A percentile compares a stretch with the other conserved stretches of the same genome.
Evolutionary conservation across 2,329 filamentous ascomycete genomes (phyloP).

Genomic region (Helotiales sp.): DNA sequence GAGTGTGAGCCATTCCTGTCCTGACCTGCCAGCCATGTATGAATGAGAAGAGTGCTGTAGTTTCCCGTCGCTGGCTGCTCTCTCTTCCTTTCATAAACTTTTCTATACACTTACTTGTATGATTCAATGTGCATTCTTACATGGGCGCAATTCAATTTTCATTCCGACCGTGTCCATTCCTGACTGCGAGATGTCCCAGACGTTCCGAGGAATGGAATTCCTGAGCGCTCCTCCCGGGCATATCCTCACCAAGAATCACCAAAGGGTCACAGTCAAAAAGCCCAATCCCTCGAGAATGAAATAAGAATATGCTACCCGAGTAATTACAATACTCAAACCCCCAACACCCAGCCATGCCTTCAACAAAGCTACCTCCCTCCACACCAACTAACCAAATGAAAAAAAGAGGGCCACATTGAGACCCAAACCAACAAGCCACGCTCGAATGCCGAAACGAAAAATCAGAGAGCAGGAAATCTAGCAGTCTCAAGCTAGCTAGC

Average conservation of each 20-base stretch:
- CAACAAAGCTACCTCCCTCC: conserved; percentile 21
- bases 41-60: too few relatives aligned
- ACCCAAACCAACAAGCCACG: conserved; percentile 10
- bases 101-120: too few relatives aligned
- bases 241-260: neutral
- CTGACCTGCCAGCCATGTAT: too few relatives aligned
- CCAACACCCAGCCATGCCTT: conserved; percentile 39
- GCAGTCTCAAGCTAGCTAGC: conserved; percentile 23
- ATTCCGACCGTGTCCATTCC: too few relatives aligned
- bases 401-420: neutral
- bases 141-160: too few relatives aligned
- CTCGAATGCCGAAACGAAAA: conserved; percentile 28
- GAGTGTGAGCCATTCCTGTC: too few relatives aligned
- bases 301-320: conserved; percentile 32
- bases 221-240: too few relatives aligned
- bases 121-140: too few relatives aligned
- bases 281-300: neutral
- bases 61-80: too few relatives aligned
- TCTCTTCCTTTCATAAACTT: too few relatives aligned
- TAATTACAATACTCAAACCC: conserved; percentile 34
- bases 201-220: too few relatives aligned
- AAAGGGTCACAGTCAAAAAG: neutral
- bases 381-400: conserved; percentile 15
- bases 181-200: too few relatives aligned
- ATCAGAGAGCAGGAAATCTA: conserved; percentile 29